phyloP scores from a whole-genome alignment of 2,329 filamentous ascomycete species.

The Helotiales sp. region DNA sequence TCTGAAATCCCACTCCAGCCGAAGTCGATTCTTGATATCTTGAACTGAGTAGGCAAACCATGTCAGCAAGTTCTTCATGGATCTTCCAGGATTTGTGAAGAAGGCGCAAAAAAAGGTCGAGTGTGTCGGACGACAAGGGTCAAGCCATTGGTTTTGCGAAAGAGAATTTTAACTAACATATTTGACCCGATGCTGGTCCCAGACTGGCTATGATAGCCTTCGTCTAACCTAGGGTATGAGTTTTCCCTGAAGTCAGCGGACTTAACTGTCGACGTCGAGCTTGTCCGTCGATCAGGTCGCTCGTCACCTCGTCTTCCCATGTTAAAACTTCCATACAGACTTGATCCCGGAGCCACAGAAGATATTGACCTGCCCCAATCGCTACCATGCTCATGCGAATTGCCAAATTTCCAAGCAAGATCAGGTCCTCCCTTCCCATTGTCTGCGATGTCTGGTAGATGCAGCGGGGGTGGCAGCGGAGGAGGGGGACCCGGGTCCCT shows the following conservation, averaged over 20 bases:
- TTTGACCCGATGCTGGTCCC: constrained; percentile 34
- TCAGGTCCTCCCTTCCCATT: constrained; percentile 60
- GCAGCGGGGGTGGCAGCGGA: constrained; percentile 62
- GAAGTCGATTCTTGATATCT: constrained; percentile 26
- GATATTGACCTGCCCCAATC: constrained; percentile 44
- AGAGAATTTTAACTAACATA: constrained; percentile 27
- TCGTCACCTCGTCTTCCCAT: constrained; percentile 28
- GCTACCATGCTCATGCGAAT: constrained; percentile 47
- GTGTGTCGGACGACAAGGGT: no score
- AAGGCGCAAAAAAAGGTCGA: no score
- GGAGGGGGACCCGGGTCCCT: constrained; percentile 52
- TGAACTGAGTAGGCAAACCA: constrained; percentile 20
- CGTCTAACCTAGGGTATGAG: constrained; percentile 32
- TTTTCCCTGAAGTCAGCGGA: constrained; percentile 39
- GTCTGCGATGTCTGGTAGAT: constrained; percentile 52
- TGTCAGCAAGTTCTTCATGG: constrained; percentile 3
- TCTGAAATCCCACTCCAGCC: constrained; percentile 33
- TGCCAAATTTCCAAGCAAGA: constrained; percentile 58
- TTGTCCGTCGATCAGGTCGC: constrained; percentile 37
- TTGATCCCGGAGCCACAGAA: constrained; percentile 49
- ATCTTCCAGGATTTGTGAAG: background rate
- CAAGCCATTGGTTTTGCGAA: no score
- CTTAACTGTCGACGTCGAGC: constrained; percentile 43
- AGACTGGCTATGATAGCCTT: constrained; percentile 39
- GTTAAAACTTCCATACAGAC: constrained; percentile 46